Conservation (phyloP, 2,329 filamentous ascomycete species). For the Microcyclospora pomicola region DNA sequence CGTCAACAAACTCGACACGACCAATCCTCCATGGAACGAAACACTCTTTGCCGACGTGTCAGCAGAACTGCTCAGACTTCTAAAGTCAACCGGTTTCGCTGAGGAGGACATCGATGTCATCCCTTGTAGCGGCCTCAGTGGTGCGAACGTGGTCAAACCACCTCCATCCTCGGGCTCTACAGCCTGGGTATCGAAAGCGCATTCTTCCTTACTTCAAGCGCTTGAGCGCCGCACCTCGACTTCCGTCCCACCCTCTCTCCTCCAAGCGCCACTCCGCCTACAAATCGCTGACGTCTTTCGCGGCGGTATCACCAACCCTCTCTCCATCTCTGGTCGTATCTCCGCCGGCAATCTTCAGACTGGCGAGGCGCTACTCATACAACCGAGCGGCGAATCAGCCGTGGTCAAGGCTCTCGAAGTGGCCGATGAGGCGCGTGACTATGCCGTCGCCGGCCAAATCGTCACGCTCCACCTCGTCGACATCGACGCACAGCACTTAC, state of each 20-base stretch:
- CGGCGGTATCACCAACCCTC: conserved; percentile 61
- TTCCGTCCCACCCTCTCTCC: conserved; percentile 52
- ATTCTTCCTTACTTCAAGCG: conserved; percentile 62
- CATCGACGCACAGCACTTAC: conserved; percentile 64
- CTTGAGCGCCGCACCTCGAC: conserved; percentile 44
- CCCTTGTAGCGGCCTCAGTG: conserved; percentile 76
- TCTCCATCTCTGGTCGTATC: conserved; percentile 75
- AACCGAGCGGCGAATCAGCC: conserved; percentile 70
- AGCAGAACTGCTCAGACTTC: conserved; percentile 68
- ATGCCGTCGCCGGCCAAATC: conserved; percentile 87
- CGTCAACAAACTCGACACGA: conserved; percentile 87
- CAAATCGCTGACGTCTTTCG: conserved; percentile 81
- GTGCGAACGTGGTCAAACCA: conserved; percentile 64
- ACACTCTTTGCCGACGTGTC: conserved; percentile 74
- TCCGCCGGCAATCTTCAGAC: conserved; percentile 73
- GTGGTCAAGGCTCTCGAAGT: conserved; percentile 70
- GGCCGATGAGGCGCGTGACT: conserved; percentile 60
- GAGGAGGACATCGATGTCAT: conserved; percentile 72
- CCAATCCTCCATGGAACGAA: conserved; percentile 56
- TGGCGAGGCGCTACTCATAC: conserved; percentile 64
- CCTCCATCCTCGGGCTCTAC: conserved; percentile 33
- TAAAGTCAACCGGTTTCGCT: conserved; percentile 70
- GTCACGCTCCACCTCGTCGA: conserved; percentile 69
- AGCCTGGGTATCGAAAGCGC: conserved; percentile 57
- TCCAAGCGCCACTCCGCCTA: conserved; percentile 71